These are phyloP conservation scores for Rubroboletus pulcherrimus DNA, from an alignment of 768 basidiomycete species.

Conservation along the genomic window DNA sequence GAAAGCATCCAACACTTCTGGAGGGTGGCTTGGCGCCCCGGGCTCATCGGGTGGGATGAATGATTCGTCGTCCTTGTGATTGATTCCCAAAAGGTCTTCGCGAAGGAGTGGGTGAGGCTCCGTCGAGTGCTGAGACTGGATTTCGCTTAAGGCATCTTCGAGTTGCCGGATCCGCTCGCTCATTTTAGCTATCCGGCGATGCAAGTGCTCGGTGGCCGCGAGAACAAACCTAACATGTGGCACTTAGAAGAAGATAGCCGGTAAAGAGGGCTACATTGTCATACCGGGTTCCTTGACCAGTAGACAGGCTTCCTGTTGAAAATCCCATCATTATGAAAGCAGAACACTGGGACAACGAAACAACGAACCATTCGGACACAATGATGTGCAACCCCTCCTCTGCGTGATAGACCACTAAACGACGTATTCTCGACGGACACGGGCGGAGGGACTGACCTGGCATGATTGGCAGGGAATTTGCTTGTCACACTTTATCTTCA, in stretches of 20 bases:
- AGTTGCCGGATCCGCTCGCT: constrained; percentile 52
- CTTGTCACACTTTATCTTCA: constrained; percentile 84
- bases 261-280: constrained; percentile 6
- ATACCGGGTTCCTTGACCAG: constrained; percentile 74
- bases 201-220: constrained; percentile 64
- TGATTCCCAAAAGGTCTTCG: constrained; percentile 42
- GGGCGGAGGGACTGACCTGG: constrained; percentile 40
- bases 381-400: constrained; percentile 63
- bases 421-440: not conserved
- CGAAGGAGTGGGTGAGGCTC: constrained; percentile 60
- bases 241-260: constrained; percentile 8
- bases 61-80: constrained; percentile 29
- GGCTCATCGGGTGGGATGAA: constrained; percentile 25
- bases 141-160: constrained; percentile 53
- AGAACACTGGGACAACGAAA: constrained; percentile 1
- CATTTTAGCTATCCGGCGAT: constrained; percentile 52
- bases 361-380: constrained; percentile 67
- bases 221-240: constrained; percentile 45
- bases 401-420: constrained; percentile 22
- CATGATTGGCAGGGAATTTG: constrained; percentile 77
- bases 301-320: constrained; percentile 60
- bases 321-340: not conserved
- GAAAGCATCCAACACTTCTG: constrained; percentile 52
- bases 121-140: constrained; percentile 48
- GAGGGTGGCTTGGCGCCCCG: constrained; percentile 14